phyloP scores from a whole-genome alignment of 129 eudicot genomes.

The Sambucus nigra region DNA sequence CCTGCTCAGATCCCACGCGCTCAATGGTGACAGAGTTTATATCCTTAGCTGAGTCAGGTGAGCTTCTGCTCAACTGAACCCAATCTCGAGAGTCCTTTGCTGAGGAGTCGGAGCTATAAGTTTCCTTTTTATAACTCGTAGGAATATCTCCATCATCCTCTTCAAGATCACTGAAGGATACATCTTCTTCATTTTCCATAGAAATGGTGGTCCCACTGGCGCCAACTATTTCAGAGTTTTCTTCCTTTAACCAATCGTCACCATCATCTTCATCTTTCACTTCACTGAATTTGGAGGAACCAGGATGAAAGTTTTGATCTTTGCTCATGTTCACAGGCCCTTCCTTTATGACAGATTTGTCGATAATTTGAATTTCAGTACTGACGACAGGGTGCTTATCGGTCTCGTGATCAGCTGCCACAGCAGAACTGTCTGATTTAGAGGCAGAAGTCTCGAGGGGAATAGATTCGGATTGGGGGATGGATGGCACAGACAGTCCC shows the following conservation, averaged over 20 bases:
- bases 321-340: conserved; percentile 15
- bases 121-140: conserved; percentile 36
- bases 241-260: conserved; percentile 86
- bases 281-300: not conserved
- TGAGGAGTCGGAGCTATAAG: conserved; percentile 36
- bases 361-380: conserved; percentile 46
- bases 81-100: conserved; percentile 57
- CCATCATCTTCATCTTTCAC: conserved; percentile 53
- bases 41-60: conserved; percentile 18
- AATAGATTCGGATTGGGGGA: conserved; percentile 16
- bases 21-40: conserved; percentile 15
- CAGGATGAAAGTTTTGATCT: conserved; percentile 13
- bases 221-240: conserved; percentile 37
- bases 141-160: conserved; percentile 74
- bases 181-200: conserved; percentile 63
- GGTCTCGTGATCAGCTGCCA: conserved; percentile 24
- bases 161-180: conserved; percentile 91
- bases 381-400: conserved; percentile 35
- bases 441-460: conserved; percentile 19
- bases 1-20: conserved; percentile 36
- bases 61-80: conserved; percentile 52
- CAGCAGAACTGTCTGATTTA: conserved; percentile 16
- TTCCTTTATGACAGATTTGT: conserved; percentile 45
- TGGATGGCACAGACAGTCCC: conserved; percentile 23
- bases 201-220: conserved; percentile 27